A percentile compares a stretch with the other conserved stretches of the same genome.
These are phyloP conservation scores for Candida yuanshanica DNA, from an alignment of 805 yeast genomes.

Conservation along the genomic window DNA sequence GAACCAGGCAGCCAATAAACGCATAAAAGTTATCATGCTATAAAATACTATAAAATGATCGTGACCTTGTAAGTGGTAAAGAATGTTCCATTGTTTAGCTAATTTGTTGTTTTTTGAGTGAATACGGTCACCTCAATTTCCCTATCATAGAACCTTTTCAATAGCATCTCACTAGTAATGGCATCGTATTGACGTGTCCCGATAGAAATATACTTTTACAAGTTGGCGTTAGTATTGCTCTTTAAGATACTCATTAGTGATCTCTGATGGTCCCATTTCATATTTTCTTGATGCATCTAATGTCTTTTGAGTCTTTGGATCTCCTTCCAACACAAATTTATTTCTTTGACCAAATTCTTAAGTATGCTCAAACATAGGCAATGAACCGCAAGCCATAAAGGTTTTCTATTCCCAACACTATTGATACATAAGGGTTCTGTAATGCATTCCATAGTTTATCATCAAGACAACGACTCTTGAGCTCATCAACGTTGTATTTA, in stretches of 20 bases:
- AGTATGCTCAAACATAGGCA: constrained; percentile 6
- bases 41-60: neutral
- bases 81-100: constrained; percentile 3
- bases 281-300: neutral
- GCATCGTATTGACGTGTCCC: constrained; percentile 6
- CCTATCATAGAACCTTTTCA: constrained; percentile 5
- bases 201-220: neutral
- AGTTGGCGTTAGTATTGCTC: constrained; percentile 1
- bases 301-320: neutral
- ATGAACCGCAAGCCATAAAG: neutral
- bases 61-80: constrained; percentile 1
- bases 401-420: constrained; percentile 6
- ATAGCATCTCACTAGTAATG: constrained; percentile 1
- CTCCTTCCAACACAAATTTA: neutral
- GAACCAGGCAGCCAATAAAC: constrained; percentile 6
- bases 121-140: constrained; percentile 4
- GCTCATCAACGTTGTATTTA: constrained; percentile 4
- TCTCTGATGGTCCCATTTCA: neutral
- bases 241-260: neutral
- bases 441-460: neutral
- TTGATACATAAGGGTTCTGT: constrained; percentile 3
- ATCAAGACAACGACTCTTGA: constrained; percentile 1
- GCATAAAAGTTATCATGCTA: constrained; percentile 8
- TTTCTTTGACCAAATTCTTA: neutral
- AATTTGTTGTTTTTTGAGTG: constrained; percentile 1